A percentile compares a stretch with the other conserved stretches of the same genome.
Evolutionary conservation across 768 basidiomycete species (phyloP).

Genomic region (Paxillus involutus): DNA sequence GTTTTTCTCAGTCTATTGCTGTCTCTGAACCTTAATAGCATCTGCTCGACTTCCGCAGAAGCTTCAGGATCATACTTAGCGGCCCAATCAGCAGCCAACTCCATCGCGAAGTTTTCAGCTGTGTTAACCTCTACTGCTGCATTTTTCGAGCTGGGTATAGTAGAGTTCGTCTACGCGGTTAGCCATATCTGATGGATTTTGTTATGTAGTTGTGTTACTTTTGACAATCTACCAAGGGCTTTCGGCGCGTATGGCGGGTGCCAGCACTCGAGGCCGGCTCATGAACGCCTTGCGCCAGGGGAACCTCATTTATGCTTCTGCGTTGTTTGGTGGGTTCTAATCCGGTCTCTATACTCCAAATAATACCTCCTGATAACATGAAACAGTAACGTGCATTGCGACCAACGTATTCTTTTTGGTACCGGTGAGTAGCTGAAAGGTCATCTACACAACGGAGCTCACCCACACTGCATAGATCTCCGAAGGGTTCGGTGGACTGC

Average conservation of each 20-base stretch:
- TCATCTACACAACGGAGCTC: neutral
- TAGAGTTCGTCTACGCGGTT: too few species aligned
- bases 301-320: slow-evolving; percentile 7
- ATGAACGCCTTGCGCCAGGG: slow-evolving; percentile 4
- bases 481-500: neutral
- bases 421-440: neutral
- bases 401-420: slow-evolving; percentile 1
- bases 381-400: slow-evolving; percentile 1
- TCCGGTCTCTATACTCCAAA: neutral
- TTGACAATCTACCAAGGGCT: slow-evolving; percentile 5
- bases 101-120: too few species aligned
- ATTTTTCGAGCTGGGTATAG: too few species aligned
- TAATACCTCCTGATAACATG: neutral
- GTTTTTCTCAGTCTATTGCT: too few species aligned
- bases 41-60: too few species aligned
- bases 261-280: neutral
- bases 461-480: neutral
- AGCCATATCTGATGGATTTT: too few species aligned
- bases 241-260: neutral
- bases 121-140: too few species aligned
- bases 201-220: slow-evolving; percentile 2
- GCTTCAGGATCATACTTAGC: too few species aligned
- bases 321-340: slow-evolving; percentile 6
- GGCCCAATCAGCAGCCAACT: too few species aligned
- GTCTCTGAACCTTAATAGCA: too few species aligned